These are phyloP conservation scores for Lipomyces lipofer DNA, from an alignment of 805 yeast genomes.

Conservation along the genomic window DNA sequence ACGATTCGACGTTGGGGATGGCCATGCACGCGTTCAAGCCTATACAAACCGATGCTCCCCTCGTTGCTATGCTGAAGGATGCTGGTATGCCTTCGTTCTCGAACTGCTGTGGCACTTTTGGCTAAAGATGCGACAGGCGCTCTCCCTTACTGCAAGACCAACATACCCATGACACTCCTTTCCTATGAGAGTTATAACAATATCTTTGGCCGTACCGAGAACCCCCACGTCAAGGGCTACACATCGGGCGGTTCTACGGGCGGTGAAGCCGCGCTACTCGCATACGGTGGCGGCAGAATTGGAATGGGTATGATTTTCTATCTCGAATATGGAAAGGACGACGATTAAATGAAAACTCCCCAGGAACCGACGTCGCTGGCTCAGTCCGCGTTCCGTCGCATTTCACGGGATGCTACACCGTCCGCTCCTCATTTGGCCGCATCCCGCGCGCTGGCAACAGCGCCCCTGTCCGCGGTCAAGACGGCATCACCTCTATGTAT, in stretches of 20 bases:
- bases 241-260: conserved; percentile 59
- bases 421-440: conserved; percentile 53
- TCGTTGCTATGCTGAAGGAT: conserved; percentile 47
- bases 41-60: conserved; percentile 43
- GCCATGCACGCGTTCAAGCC: conserved; percentile 47
- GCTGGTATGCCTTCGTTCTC: conserved; percentile 42
- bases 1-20: conserved; percentile 54
- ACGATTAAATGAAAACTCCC: too few relatives aligned
- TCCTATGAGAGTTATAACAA: conserved; percentile 47
- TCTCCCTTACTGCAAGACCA: conserved; percentile 56
- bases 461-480: conserved; percentile 49
- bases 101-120: too few relatives aligned
- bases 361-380: conserved; percentile 61
- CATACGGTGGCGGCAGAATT: conserved; percentile 49
- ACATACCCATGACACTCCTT: conserved; percentile 51
- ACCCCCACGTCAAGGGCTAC: conserved; percentile 47
- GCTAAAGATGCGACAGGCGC: conserved; percentile 38
- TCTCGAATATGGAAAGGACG: too few relatives aligned
- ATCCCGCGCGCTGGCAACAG: conserved; percentile 48
- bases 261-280: conserved; percentile 55
- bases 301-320: too few relatives aligned
- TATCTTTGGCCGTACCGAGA: conserved; percentile 49
- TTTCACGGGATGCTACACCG: conserved; percentile 52
- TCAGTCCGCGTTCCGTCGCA: conserved; percentile 58
- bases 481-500: conserved; percentile 46